These are phyloP conservation scores for Verticillium tricorpus DNA, from an alignment of 2,329 filamentous ascomycete species.

Conservation along the genomic window DNA sequence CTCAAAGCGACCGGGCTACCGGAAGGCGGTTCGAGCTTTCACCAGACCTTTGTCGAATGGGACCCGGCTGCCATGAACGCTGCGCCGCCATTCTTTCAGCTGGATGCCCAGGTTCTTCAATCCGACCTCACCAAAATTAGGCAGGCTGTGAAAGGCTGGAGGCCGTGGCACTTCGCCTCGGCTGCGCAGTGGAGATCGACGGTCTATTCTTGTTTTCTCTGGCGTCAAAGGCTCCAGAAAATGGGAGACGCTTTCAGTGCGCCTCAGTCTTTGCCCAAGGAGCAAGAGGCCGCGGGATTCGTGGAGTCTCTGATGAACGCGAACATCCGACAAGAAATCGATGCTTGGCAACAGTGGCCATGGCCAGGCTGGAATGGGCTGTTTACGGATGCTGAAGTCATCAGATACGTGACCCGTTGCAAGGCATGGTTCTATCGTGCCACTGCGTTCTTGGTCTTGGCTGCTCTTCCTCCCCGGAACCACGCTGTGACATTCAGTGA, in stretches of 20 bases:
- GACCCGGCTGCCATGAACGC: neutral
- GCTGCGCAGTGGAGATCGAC: neutral
- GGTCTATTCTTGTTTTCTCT: neutral
- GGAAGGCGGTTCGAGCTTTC: neutral
- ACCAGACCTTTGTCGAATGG: neutral
- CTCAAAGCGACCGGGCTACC: neutral
- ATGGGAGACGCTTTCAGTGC: neutral
- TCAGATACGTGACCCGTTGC: neutral
- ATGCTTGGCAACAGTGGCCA: neutral
- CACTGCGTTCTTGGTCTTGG: neutral
- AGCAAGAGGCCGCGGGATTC: neutral
- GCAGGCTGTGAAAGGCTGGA: neutral
- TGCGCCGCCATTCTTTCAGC: neutral
- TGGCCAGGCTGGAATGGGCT: neutral
- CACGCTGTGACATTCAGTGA: neutral
- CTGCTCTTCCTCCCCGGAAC: constrained; percentile 2
- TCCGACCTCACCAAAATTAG: neutral
- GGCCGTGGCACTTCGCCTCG: neutral
- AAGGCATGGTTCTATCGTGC: constrained; percentile 9
- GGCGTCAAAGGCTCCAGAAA: neutral
- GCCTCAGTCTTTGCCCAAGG: neutral
- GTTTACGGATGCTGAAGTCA: neutral
- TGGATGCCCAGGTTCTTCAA: neutral
- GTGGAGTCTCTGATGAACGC: neutral
- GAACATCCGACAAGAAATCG: neutral